phyloP scores from a whole-genome alignment of 2,329 filamentous ascomycete genomes.

The Aspergillus fumigatus region DNA sequence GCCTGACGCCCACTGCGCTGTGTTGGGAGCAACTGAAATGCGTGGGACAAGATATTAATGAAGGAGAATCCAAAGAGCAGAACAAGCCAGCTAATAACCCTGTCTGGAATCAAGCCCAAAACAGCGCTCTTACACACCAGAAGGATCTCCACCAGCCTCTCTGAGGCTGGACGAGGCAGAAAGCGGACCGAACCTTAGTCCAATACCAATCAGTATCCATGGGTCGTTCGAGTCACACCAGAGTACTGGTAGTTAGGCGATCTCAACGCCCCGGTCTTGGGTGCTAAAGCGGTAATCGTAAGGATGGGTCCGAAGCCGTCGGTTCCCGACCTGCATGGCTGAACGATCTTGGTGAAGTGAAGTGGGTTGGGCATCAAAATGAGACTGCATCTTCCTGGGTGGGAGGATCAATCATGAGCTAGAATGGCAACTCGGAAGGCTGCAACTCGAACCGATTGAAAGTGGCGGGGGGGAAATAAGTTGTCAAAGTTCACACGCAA shows the following conservation, averaged over 20 bases:
- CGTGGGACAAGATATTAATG: slow-evolving; percentile 12
- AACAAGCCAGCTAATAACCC: slow-evolving; percentile 17
- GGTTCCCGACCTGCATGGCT: slow-evolving; percentile 5
- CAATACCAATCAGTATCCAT: slow-evolving; percentile 14
- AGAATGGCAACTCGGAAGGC: slow-evolving; percentile 3
- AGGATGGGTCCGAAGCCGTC: slow-evolving; percentile 10
- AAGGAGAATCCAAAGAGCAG: slow-evolving; percentile 6
- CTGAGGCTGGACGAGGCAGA: slow-evolving; percentile 17
- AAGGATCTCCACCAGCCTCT: slow-evolving; percentile 15
- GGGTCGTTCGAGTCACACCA: slow-evolving; percentile 3
- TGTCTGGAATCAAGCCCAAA: slow-evolving; percentile 15
- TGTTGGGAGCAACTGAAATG: slow-evolving; percentile 13
- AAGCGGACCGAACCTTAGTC: slow-evolving; percentile 22
- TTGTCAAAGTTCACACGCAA: neutral
- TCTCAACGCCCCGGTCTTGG: slow-evolving; percentile 1
- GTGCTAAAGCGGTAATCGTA: slow-evolving; percentile 9
- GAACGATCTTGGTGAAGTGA: slow-evolving; percentile 8
- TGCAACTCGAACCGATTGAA: neutral
- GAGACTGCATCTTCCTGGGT: slow-evolving; percentile 12
- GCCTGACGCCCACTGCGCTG: slow-evolving; percentile 19
- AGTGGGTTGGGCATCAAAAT: slow-evolving; percentile 22
- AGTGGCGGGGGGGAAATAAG: slow-evolving; percentile 4
- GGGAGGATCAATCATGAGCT: slow-evolving; percentile 13
- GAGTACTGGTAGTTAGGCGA: neutral
- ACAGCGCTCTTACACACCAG: slow-evolving; percentile 9